Conservation (phyloP, 2,329 filamentous ascomycete genomes). For the Apiospora rasikravindrae region DNA sequence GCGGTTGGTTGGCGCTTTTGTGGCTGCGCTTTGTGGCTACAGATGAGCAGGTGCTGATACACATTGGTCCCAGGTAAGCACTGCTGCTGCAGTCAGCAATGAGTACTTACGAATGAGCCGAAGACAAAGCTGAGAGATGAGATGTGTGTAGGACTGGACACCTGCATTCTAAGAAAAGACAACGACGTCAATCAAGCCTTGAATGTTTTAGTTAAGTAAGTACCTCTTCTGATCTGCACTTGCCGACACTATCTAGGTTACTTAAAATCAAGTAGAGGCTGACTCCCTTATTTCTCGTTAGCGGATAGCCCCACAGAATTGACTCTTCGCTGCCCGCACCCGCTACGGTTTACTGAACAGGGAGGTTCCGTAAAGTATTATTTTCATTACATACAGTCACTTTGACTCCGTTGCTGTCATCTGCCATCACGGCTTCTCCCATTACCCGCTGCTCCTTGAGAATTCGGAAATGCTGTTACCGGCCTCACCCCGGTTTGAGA, state of each 20-base stretch:
- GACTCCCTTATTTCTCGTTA: neutral
- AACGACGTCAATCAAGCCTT: too few species aligned
- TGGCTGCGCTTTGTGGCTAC: slow-evolving; percentile 9
- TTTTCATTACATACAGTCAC: too few species aligned
- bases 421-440: neutral
- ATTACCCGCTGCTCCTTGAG: neutral
- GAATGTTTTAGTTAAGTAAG: too few species aligned
- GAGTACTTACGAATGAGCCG: neutral
- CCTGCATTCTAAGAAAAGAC: too few species aligned
- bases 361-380: too few species aligned
- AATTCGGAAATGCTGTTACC: neutral
- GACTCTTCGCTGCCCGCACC: neutral
- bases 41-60: neutral
- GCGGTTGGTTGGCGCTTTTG: neutral
- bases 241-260: too few species aligned
- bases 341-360: too few species aligned
- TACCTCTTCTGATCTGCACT: too few species aligned
- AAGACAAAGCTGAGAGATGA: too few species aligned
- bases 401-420: neutral
- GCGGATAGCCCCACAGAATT: neutral
- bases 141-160: too few species aligned
- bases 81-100: neutral
- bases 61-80: too few species aligned
- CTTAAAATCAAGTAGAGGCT: too few species aligned
- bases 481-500: neutral